A percentile compares a stretch with the other conserved stretches of the same genome.
Evolutionary conservation across 345 rosid species (phyloP).

Genomic region (Excoecaria agallocha): DNA sequence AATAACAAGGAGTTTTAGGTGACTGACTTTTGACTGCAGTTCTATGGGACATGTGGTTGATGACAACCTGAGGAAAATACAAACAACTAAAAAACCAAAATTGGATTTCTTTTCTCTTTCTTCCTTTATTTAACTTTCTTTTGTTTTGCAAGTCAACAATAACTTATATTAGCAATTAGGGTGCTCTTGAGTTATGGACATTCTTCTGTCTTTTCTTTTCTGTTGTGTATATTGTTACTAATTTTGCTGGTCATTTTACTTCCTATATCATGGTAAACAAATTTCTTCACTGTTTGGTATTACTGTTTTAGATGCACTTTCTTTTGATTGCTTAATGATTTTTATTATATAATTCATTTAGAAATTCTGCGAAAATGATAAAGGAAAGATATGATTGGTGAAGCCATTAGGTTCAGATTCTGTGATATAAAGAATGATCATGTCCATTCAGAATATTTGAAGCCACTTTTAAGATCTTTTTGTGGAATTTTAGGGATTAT

Average conservation of each 20-base stretch:
- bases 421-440: background rate
- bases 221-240: background rate
- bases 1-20: background rate
- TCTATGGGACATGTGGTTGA: background rate
- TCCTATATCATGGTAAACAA: background rate
- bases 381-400: background rate
- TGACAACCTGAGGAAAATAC: background rate
- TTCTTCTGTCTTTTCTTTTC: background rate
- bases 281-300: background rate
- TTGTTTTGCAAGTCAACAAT: background rate
- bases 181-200: background rate
- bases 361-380: too few species aligned
- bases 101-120: background rate
- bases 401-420: background rate
- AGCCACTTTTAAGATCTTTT: background rate
- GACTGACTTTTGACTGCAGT: background rate
- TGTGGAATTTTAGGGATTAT: background rate
- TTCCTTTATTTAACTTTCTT: background rate
- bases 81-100: too few species aligned
- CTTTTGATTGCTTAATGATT: background rate
- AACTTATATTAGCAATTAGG: background rate
- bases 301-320: constrained; percentile 1
- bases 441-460: background rate
- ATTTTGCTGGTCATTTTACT: background rate
- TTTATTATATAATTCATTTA: background rate